phyloP scores from a whole-genome alignment of 78 protist genomes.

The Cavenderia fasciculata region DNA sequence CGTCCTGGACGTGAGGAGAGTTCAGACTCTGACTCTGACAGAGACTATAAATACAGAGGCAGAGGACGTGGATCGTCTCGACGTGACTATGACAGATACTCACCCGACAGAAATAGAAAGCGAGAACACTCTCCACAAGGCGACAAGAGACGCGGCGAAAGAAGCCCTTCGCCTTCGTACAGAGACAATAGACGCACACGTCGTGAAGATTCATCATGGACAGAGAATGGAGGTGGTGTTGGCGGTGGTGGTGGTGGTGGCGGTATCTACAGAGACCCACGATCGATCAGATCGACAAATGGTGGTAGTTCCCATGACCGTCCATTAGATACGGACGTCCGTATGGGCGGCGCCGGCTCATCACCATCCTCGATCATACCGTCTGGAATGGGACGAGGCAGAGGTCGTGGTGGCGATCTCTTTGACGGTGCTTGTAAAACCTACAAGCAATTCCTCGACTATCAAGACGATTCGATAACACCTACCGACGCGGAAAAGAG shows the following conservation, averaged over 20 bases:
- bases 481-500: constrained; percentile 70
- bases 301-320: background rate
- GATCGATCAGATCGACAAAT: background rate
- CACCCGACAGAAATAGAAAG: constrained; percentile 26
- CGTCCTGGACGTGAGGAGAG: constrained; percentile 49
- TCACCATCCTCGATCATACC: background rate
- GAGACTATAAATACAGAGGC: constrained; percentile 9
- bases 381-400: background rate
- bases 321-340: background rate
- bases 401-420: constrained; percentile 26
- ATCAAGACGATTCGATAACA: constrained; percentile 67
- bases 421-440: constrained; percentile 46
- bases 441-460: constrained; percentile 68
- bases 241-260: background rate
- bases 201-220: too few species aligned
- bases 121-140: constrained; percentile 53
- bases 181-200: background rate
- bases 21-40: constrained; percentile 60
- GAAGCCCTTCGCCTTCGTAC: background rate
- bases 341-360: background rate
- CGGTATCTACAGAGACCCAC: background rate
- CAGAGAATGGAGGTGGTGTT: background rate
- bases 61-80: constrained; percentile 46
- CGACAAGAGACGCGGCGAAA: constrained; percentile 25
- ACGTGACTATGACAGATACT: constrained; percentile 6